Evolutionary conservation across 2,329 filamentous ascomycete genomes (phyloP), one percentile per base, ranked within the genome.

Genomic region (Colletotrichum simmondsii): DNA sequence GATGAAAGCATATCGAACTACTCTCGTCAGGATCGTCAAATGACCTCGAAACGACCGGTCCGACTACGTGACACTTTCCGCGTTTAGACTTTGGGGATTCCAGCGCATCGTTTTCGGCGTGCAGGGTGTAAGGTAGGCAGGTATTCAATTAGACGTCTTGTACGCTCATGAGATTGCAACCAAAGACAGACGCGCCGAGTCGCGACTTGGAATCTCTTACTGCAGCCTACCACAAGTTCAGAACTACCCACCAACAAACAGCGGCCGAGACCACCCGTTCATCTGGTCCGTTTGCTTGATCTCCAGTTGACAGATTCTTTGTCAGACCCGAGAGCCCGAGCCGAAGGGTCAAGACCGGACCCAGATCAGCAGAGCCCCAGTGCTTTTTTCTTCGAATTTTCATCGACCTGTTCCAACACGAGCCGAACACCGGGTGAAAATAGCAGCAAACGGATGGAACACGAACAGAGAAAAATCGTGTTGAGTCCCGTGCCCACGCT

Each of bases 301-400:
- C 28, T 35, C 28, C 60, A 35, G 7, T 32, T 35, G 46, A 4
- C n/a, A 26, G 10, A 32, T 26, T 35, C n/a, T 53, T n/a, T 22
- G 26, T 35, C 19, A n/a, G 52, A 14, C 26, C 46, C 28, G 28
- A 53, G 19, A 12, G 22, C 52, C 62, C 30, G 22, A 65, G 52
- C 62, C 52, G 62, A 65, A 65, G 49, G 30, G 52, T 64, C 30
- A 30, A 54, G 49, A 54, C 24, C 32, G 24, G 52, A 56, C 22
- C 52, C 49, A 42, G 62, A 42, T 56, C 49, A 54, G 30, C 61
- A 19, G 60, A 49, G 42, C 42, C 42, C 42, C 42, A 49, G 19
- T 49, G 42, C 42, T 22, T 49, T 49, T n/a, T 49, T 4, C 7
- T 10, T 49, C 19, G 3, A n/a, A n/a, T 49, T 10, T 22, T 2